Base-by-base conservation (phyloP, 176 grass and related monocot genomes). In the Eleusine indica region DNA sequence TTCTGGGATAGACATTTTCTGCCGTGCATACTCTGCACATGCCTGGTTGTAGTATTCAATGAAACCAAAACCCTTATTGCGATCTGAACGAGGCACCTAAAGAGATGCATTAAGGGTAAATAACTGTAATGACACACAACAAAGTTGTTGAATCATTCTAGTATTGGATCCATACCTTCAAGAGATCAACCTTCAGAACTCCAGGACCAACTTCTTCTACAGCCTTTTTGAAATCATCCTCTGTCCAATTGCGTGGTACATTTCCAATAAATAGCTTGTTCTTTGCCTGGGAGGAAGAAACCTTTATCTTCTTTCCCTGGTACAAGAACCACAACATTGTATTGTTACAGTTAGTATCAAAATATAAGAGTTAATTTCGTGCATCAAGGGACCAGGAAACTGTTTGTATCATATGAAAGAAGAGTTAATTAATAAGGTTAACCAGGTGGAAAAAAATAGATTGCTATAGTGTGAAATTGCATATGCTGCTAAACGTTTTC, bases 211-310 rank as follows among this genome's bases (percentile, higher is more conserved):
- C 93, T 82, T 88, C 74, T 22, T 79, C 80, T 14, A 95, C 91
- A 19, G 83, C 77, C 15, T 88, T 90, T 85, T 81, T 95, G n/a
- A 98, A 90, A 81, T 98, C 89, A 85, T 88, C 85, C 18, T 90
- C 57, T 28, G 85, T 68, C 96, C 96, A 98, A 87, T 79, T 85
- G 69, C 68, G 75, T 44, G 96, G 96, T 68, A 98, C 29, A 93
- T 98, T 91, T 58, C 96, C 96, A 86, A 98, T 91, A 68, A 98
- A 98, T 42, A 98, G 78, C 80, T 85, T 88, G 89, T 98, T 89
- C 74, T 95, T 98, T 70, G 89, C 89, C 80, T 95, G 91, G 16
- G 93, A 94, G 19, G 91, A 77, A 16, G 96, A 92, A 76, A 90
- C 87, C 39, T 54, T 98, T 86, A 98, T 86, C 43, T 79, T 90